Percentiles rank a stretch among this genome's conserved stretches.
Conservation (phyloP, 441 rosid species). For the Mallotus japonicus region DNA sequence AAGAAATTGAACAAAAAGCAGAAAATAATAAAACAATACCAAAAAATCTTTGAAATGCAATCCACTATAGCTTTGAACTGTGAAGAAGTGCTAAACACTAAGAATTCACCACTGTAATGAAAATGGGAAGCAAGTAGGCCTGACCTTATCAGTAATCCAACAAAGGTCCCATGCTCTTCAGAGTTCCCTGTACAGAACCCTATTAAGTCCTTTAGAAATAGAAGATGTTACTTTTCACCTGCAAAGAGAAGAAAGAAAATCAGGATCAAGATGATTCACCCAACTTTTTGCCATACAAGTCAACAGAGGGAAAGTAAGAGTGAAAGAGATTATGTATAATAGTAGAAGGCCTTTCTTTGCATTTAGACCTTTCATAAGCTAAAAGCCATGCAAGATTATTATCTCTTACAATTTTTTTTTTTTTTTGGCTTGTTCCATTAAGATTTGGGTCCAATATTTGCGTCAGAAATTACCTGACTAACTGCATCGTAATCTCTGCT, state of each 20-base stretch:
- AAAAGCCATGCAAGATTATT: background rate
- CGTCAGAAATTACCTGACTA: too few relatives aligned
- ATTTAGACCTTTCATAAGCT: background rate
- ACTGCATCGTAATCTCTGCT: too few relatives aligned
- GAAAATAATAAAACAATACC: background rate
- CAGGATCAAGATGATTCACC: slow-evolving; percentile 1
- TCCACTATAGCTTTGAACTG: slow-evolving; percentile 5
- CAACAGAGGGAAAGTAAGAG: background rate
- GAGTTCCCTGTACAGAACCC: slow-evolving; percentile 23
- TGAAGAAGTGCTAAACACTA: slow-evolving; percentile 7
- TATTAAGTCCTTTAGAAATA: slow-evolving; percentile 24
- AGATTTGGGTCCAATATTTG: background rate
- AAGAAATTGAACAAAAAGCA: too few relatives aligned
- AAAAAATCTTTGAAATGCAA: background rate
- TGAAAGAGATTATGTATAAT: background rate
- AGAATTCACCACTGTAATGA: slow-evolving; percentile 17
- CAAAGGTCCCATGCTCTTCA: slow-evolving; percentile 30
- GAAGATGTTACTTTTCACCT: slow-evolving; percentile 24
- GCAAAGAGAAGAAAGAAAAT: slow-evolving; percentile 14
- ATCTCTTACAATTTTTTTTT: too few relatives aligned
- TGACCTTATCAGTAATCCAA: slow-evolving; percentile 28
- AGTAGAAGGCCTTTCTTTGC: background rate
- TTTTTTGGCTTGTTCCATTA: too few relatives aligned
- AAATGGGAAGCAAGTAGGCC: slow-evolving; percentile 20
- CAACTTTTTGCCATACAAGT: slow-evolving; percentile 17